Base-by-base conservation (phyloP, 1,284 basidiomycete genomes). In the Heterobasidion occidentale region DNA sequence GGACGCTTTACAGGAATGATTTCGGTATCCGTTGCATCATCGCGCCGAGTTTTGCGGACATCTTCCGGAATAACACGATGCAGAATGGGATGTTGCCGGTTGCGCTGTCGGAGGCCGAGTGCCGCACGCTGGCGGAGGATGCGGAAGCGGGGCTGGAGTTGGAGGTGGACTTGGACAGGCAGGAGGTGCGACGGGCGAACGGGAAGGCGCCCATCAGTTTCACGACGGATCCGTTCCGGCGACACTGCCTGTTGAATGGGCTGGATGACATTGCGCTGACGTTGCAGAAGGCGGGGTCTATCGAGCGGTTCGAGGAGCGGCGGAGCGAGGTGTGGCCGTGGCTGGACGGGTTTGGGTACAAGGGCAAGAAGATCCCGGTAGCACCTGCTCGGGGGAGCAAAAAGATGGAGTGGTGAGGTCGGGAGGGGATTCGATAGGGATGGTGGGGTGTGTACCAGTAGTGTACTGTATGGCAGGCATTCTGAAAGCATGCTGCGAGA, bases 41-140 rank as follows among this genome's bases (percentile, higher is more conserved):
- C 68, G 92, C 94, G 0, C 93, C 92, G 3, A 94, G 90, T 65
- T 96, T 96, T 67, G 94, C 92, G 44, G 95, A 98, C 64, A 98
- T 98, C 66, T 96, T 96, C 84, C 80, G 81, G 62, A 94, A 83
- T 70, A 94, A 95, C 71, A 84, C 89, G 60, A 92, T 95, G 88
- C 95, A 97, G 73, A 97, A 98, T 71, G 94, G 95, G 57, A 95
- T 97, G 91, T 79, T 98, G 48, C 92, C 94, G 15, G 78, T 98
- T 54, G 72, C 77, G 8, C 77, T 98, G 15, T 77, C 93, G n/a
- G 79, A 86, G 62, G 86, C 81, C 46, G 82, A 92, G 60, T 93
- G 94, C 68, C 78, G 77, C 54, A 77, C 76, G 42, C 77, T 98
- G 56, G 88, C 90, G 53, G 78, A 84, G 64, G 94, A 97, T 67